Percentiles rank a stretch among this genome's conserved stretches.
These are phyloP conservation scores for Eucalyptus sp. DNA, from an alignment of 345 rosid species.

Conservation along the genomic window DNA sequence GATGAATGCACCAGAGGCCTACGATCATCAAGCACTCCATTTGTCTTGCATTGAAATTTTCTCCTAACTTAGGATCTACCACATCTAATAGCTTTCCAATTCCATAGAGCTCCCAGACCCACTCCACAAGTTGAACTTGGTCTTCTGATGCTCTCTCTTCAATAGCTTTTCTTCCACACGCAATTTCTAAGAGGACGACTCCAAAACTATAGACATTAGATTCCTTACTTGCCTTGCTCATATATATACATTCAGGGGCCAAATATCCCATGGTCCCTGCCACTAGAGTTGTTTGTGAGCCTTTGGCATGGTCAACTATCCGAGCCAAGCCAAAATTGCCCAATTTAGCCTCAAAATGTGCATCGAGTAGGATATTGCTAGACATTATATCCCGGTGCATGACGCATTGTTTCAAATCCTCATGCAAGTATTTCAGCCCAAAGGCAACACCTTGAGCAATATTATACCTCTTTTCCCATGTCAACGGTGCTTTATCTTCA, in stretches of 20 bases:
- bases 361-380: slow-evolving; percentile 13
- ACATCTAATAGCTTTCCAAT: not conserved
- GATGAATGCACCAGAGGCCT: not conserved
- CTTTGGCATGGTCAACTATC: slow-evolving; percentile 14
- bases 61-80: not conserved
- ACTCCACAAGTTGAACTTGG: not conserved
- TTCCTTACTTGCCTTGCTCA: not conserved
- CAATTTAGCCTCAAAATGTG: slow-evolving; percentile 7
- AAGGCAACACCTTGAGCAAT: not conserved
- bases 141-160: not conserved
- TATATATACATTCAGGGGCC: not conserved
- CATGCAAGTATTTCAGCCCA: not conserved
- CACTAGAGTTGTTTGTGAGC: slow-evolving; percentile 1
- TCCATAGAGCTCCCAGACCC: not conserved
- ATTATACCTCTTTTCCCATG: slow-evolving; percentile 6
- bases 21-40: not conserved
- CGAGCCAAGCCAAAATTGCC: slow-evolving; percentile 30
- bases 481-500: not conserved
- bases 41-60: not conserved
- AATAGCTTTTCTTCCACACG: not conserved
- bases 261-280: not conserved
- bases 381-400: slow-evolving; percentile 22
- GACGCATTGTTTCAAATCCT: slow-evolving; percentile 8
- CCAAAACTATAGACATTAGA: not conserved
- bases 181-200: not conserved